These are phyloP conservation scores for Acacia acuminata DNA, from an alignment of 306 rosid species.

Conservation along the genomic window DNA sequence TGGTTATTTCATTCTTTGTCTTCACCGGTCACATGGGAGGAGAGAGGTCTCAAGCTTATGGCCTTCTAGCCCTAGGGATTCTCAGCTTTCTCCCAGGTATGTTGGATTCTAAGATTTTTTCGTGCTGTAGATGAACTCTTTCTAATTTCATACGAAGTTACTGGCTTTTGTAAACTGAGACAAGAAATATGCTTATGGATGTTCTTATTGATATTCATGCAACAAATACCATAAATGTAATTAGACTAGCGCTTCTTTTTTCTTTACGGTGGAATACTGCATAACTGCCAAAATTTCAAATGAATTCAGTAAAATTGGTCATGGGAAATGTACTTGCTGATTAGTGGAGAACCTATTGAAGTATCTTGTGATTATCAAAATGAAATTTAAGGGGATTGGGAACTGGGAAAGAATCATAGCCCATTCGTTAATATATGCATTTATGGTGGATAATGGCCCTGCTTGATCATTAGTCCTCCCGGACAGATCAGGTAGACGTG, in stretches of 20 bases:
- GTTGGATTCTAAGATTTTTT: conserved; percentile 18
- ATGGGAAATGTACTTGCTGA: conserved; percentile 7
- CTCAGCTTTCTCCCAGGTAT: conserved; percentile 96
- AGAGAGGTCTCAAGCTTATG: conserved; percentile 85
- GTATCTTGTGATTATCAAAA: not conserved
- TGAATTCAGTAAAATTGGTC: conserved; percentile 16
- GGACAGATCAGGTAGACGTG: not conserved
- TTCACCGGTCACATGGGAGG: conserved; percentile 96
- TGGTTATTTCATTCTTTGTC: conserved; percentile 82
- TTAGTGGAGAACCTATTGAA: conserved; percentile 9
- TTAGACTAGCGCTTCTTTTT: not conserved
- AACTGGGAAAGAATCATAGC: not conserved
- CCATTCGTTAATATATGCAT: not conserved
- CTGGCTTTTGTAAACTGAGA: conserved; percentile 2
- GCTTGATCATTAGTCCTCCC: not conserved
- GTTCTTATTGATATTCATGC: conserved; percentile 19
- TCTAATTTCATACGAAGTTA: conserved; percentile 9
- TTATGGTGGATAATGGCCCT: conserved; percentile 1
- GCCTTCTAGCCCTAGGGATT: conserved; percentile 79
- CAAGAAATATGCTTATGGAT: conserved; percentile 7
- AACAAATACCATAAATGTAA: not conserved
- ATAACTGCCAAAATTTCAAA: not conserved
- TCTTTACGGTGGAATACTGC: not conserved
- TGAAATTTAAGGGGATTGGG: not conserved
- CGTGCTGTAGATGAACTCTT: conserved; percentile 4